These are phyloP conservation scores for Epithele typhae DNA, from an alignment of 768 basidiomycete genomes.

Conservation along the genomic window DNA sequence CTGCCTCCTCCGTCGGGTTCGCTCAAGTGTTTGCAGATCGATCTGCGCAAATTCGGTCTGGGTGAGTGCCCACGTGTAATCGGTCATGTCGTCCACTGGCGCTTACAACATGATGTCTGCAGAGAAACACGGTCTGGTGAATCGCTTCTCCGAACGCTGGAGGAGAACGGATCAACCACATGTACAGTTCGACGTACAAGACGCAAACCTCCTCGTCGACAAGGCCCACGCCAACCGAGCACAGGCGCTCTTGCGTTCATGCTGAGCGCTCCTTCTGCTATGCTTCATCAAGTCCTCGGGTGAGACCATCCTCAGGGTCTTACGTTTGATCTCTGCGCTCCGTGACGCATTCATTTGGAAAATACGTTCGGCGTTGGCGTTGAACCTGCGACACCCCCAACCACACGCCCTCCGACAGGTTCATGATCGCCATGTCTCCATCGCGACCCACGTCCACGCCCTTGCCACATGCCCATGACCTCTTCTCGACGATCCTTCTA, in stretches of 20 bases:
- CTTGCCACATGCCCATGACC: too few relatives aligned
- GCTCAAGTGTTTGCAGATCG: slow-evolving; percentile 71
- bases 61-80: slow-evolving; percentile 35
- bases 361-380: too few relatives aligned
- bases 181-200: slow-evolving; percentile 83
- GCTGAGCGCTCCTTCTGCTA: slow-evolving; percentile 40
- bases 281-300: too few relatives aligned
- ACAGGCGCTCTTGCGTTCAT: slow-evolving; percentile 51
- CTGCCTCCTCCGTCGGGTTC: slow-evolving; percentile 16
- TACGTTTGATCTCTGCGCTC: too few relatives aligned
- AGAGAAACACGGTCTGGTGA: slow-evolving; percentile 80
- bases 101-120: not conserved
- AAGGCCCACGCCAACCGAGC: slow-evolving; percentile 55
- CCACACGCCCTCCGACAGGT: too few relatives aligned
- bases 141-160: slow-evolving; percentile 72
- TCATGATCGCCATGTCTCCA: too few relatives aligned
- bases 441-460: too few relatives aligned
- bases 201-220: slow-evolving; percentile 76
- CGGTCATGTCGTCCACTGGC: not conserved
- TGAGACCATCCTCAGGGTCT: too few relatives aligned
- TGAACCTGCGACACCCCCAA: too few relatives aligned
- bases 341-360: too few relatives aligned
- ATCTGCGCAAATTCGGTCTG: slow-evolving; percentile 66
- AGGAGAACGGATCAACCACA: slow-evolving; percentile 73
- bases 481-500: too few relatives aligned